Evolutionary conservation across 495 filamentous ascomycete genomes (phyloP).

Genomic region (Daldinia caldariorum): DNA sequence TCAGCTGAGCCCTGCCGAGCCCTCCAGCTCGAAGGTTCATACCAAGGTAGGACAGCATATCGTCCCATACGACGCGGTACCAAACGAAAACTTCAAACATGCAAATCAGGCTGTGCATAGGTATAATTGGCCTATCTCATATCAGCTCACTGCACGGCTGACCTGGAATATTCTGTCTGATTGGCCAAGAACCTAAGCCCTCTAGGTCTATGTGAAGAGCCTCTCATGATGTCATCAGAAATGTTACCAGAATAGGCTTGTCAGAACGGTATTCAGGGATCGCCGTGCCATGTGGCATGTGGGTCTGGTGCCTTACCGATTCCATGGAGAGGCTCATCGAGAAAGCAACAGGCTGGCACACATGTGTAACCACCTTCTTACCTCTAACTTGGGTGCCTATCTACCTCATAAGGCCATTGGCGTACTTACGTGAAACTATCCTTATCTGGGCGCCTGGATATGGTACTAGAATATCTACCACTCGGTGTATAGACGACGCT

Average conservation of each 20-base stretch:
- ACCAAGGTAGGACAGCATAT: background rate
- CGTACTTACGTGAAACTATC: background rate
- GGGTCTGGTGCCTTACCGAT: background rate
- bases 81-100: background rate
- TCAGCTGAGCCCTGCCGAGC: background rate
- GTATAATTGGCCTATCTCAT: background rate
- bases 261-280: background rate
- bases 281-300: background rate
- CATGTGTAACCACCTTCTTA: background rate
- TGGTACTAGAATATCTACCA: no score
- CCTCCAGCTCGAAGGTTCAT: background rate
- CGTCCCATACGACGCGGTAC: background rate
- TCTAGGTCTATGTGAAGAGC: background rate
- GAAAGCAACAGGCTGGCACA: background rate
- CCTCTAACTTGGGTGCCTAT: no score
- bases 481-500: no score
- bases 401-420: background rate
- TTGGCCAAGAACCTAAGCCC: background rate
- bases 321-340: background rate
- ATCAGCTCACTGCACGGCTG: conserved; percentile 5
- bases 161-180: background rate
- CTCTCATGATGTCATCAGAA: background rate
- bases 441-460: no score
- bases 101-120: background rate
- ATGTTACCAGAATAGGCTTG: background rate